Percentiles rank a stretch among this genome's conserved stretches.
Conservation (phyloP, 345 rosid species). For the Salix purpurea region DNA sequence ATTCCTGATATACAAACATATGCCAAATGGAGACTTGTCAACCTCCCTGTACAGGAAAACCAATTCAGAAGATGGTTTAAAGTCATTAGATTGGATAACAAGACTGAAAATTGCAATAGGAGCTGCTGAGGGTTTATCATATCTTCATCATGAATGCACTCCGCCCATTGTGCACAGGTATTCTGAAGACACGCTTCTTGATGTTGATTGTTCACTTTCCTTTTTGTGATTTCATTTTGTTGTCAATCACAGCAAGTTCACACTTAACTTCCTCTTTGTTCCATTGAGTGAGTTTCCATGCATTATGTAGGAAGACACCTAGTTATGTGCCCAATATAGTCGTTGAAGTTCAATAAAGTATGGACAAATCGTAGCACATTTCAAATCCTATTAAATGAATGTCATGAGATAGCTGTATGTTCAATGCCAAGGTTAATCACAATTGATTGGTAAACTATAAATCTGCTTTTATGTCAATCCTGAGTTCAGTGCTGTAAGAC, state of each 20-base stretch:
- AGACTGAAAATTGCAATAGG: conserved; percentile 94
- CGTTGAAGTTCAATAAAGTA: neutral
- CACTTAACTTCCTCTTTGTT: neutral
- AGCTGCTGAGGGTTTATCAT: conserved; percentile 83
- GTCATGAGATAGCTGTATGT: neutral
- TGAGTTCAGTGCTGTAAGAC: neutral
- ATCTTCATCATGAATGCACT: conserved; percentile 85
- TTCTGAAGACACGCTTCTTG: neutral
- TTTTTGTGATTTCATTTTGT: neutral
- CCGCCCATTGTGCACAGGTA: conserved; percentile 97
- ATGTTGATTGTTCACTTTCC: neutral
- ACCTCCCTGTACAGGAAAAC: conserved; percentile 68
- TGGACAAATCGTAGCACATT: neutral
- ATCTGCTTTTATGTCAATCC: neutral
- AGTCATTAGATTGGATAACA: conserved; percentile 96
- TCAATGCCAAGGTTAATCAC: neutral
- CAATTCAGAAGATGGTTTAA: conserved; percentile 53
- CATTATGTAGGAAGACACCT: neutral
- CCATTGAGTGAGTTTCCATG: neutral
- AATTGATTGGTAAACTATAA: neutral
- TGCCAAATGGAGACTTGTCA: conserved; percentile 85
- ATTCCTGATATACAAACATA: conserved; percentile 71
- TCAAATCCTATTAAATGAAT: neutral
- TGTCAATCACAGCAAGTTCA: neutral
- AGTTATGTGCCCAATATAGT: neutral